These are phyloP conservation scores for Tephrocybe sp. DNA, from an alignment of 768 basidiomycete genomes.

Conservation along the genomic window DNA sequence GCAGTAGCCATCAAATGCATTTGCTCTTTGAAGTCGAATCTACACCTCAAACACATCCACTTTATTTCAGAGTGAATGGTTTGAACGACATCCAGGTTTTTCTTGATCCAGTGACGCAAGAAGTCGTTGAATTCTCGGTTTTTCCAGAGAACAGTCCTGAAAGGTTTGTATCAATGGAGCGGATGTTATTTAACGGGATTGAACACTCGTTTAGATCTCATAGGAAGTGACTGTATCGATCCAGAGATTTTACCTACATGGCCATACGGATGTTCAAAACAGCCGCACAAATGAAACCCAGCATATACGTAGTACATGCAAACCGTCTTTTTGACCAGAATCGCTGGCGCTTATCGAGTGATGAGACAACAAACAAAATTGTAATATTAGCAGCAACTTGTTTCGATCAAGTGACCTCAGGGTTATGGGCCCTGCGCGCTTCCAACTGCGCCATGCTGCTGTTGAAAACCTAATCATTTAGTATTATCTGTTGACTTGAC, in stretches of 20 bases:
- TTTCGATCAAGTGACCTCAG: too few species aligned
- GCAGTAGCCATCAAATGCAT: not conserved
- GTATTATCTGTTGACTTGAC: too few species aligned
- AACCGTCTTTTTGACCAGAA: too few species aligned
- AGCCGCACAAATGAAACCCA: too few species aligned
- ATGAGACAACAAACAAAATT: too few species aligned
- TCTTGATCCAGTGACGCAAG: not conserved
- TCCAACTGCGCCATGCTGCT: too few species aligned
- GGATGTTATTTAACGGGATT: not conserved
- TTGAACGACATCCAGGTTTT: not conserved
- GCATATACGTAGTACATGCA: too few species aligned
- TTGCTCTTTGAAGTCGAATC: not conserved
- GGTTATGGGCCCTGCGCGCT: too few species aligned
- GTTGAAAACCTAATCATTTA: not conserved
- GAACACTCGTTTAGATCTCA: not conserved
- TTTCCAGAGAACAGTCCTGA: not conserved
- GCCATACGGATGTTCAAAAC: not conserved
- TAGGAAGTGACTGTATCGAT: not conserved
- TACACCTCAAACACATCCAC: not conserved
- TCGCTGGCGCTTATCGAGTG: too few species aligned
- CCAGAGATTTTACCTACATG: not conserved
- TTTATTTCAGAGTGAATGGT: not conserved
- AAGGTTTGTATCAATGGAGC: not conserved
- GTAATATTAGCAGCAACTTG: constrained; percentile 19
- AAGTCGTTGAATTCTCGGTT: not conserved